A percentile compares a stretch with the other conserved stretches of the same genome.
Conservation (phyloP, 2,329 filamentous ascomycete genomes). For the Pseudocercospora fijiensis region DNA sequence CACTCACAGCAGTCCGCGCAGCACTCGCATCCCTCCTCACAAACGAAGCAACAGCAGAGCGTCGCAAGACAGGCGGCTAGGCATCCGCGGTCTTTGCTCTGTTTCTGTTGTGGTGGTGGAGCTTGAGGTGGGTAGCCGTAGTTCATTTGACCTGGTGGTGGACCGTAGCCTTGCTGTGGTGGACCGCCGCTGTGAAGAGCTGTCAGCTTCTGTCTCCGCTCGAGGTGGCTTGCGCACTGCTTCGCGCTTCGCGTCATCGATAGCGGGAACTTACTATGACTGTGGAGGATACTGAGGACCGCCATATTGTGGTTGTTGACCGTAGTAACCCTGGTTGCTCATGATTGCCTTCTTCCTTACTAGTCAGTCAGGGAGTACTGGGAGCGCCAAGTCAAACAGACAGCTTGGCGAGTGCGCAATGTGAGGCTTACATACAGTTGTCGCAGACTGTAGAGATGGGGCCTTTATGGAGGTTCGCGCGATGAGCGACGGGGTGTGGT, state of each 20-base stretch:
- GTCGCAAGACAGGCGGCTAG: conserved; percentile 54
- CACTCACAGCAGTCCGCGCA: conserved; percentile 62
- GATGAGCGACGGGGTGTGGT: background rate
- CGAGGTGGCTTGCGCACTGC: background rate
- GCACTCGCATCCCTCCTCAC: conserved; percentile 64
- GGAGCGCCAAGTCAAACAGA: conserved; percentile 1
- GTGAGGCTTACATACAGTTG: background rate
- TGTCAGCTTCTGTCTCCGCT: background rate
- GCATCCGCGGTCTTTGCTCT: conserved; percentile 53
- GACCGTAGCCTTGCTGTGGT: conserved; percentile 38
- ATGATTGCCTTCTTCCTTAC: conserved; percentile 32
- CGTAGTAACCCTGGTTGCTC: conserved; percentile 47
- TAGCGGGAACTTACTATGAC: conserved; percentile 33
- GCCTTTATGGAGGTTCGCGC: background rate
- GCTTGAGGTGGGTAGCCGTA: conserved; percentile 44
- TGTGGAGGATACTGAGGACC: conserved; percentile 41
- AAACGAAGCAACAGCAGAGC: conserved; percentile 64
- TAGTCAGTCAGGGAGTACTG: background rate
- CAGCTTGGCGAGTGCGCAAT: background rate
- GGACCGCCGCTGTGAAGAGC: conserved; percentile 34
- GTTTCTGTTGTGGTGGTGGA: conserved; percentile 37
- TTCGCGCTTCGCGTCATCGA: background rate
- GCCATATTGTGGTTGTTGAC: conserved; percentile 30
- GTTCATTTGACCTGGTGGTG: conserved; percentile 40
- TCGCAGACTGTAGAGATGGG: background rate